A percentile compares a stretch with the other conserved stretches of the same genome.
Conservation (phyloP, 352 stramenopile genomes). For the Globisporangium nunn region DNA sequence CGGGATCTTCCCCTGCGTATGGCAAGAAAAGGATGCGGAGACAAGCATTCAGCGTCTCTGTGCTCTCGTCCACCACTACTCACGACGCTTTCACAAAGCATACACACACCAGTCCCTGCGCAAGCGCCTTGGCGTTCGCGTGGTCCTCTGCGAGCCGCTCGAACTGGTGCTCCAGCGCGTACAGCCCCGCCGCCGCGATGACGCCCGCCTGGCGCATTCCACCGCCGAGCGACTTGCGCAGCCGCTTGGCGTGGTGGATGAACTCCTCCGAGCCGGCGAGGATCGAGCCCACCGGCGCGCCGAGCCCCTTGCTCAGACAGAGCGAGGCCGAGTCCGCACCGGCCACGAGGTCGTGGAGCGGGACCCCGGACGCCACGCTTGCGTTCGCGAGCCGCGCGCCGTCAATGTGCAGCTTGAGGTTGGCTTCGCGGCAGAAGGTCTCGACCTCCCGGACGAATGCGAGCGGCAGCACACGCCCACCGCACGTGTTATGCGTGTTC, state of each 20-base stretch:
- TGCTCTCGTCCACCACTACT: no score
- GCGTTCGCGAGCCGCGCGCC: slow-evolving; percentile 95
- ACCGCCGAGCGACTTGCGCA: slow-evolving; percentile 95
- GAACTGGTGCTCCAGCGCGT: slow-evolving; percentile 87
- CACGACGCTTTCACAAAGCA: not conserved
- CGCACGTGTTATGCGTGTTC: slow-evolving; percentile 98
- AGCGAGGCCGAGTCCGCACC: slow-evolving; percentile 90
- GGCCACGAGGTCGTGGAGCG: slow-evolving; percentile 70
- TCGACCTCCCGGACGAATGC: slow-evolving; percentile 78
- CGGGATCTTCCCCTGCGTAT: slow-evolving; percentile 32
- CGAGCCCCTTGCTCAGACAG: slow-evolving; percentile 95
- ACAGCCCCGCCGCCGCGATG: slow-evolving; percentile 90
- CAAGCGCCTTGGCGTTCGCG: slow-evolving; percentile 64
- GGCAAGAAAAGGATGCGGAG: not conserved
- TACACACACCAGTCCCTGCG: slow-evolving; percentile 37
- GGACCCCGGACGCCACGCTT: slow-evolving; percentile 68
- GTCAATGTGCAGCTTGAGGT: slow-evolving; percentile 93
- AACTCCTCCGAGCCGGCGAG: slow-evolving; percentile 88
- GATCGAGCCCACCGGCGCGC: slow-evolving; percentile 92
- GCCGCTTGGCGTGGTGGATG: slow-evolving; percentile 82
- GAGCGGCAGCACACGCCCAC: slow-evolving; percentile 85
- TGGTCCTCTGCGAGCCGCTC: slow-evolving; percentile 81
- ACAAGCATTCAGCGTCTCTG: not conserved
- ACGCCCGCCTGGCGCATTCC: slow-evolving; percentile 96
- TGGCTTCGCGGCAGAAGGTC: slow-evolving; percentile 56